phyloP scores from a whole-genome alignment of 257 asterid genomes.

The Scutellaria baicalensis region DNA sequence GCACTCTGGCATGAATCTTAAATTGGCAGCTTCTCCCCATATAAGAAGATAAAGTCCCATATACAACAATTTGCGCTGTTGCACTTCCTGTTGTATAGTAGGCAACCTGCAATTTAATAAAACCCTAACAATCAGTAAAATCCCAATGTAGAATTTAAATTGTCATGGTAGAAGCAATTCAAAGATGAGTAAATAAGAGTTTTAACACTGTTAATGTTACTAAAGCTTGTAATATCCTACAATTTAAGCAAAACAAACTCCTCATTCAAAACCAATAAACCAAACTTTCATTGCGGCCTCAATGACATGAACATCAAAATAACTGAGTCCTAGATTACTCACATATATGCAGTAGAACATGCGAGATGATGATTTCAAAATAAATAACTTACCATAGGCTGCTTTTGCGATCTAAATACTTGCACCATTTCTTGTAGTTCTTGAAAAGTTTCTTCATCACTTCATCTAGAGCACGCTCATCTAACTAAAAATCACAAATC shows the following conservation, averaged over 20 bases:
- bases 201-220: not conserved
- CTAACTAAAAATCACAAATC: conserved; percentile 49
- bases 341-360: not conserved
- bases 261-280: not conserved
- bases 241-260: not conserved
- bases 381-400: conserved; percentile 59
- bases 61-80: conserved; percentile 46
- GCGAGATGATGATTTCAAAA: not conserved
- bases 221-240: not conserved
- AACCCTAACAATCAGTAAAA: conserved; percentile 4
- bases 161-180: not conserved
- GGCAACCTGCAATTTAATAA: conserved; percentile 30
- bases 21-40: conserved; percentile 63
- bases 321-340: not conserved
- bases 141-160: not conserved
- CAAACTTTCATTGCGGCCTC: not conserved
- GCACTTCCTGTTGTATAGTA: conserved; percentile 47
- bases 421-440: conserved; percentile 98
- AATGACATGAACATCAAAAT: not conserved
- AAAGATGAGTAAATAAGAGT: not conserved
- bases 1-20: conserved; percentile 64
- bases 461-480: conserved; percentile 90
- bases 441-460: conserved; percentile 98
- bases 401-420: conserved; percentile 90
- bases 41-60: conserved; percentile 63